Evolutionary conservation across 2,329 filamentous ascomycete species (phyloP).

Genomic region (Penicillium sp.): DNA sequence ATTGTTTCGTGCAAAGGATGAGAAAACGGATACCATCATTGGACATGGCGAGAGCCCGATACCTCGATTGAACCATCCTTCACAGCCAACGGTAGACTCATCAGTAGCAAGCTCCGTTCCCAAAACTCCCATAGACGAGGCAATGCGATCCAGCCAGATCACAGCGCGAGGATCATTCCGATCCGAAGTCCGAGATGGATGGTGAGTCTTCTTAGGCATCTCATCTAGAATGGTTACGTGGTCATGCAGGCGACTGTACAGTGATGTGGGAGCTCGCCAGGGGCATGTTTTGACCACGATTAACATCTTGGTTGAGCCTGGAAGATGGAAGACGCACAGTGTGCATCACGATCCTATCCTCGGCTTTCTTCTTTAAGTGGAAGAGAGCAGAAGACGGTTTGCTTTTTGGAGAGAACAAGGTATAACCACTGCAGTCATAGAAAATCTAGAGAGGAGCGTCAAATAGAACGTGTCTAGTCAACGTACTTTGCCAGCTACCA

Average conservation of each 20-base stretch:
- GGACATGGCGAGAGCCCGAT: neutral
- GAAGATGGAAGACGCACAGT: neutral
- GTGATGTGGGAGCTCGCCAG: neutral
- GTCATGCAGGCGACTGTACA: neutral
- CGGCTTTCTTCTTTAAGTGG: neutral
- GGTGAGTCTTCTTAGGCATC: neutral
- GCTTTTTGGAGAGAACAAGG: neutral
- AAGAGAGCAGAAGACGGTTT: too few relatives aligned
- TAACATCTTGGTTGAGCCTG: neutral
- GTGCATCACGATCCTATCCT: neutral
- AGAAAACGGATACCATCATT: neutral
- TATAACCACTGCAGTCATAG: neutral
- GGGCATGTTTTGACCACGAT: neutral
- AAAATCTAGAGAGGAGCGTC: too few relatives aligned
- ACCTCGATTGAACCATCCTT: neutral
- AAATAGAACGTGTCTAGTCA: too few relatives aligned
- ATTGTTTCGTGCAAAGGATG: neutral
- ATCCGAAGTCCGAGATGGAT: conserved; percentile 18
- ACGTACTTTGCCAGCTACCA: neutral
- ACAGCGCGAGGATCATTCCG: conserved; percentile 22
- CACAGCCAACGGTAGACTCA: neutral
- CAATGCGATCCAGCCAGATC: conserved; percentile 31
- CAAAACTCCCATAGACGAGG: conserved; percentile 33
- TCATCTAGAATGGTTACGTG: neutral
- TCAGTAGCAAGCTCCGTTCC: conserved; percentile 19